phyloP scores from a whole-genome alignment of 345 rosid genomes.

The Erodium maritimum region DNA sequence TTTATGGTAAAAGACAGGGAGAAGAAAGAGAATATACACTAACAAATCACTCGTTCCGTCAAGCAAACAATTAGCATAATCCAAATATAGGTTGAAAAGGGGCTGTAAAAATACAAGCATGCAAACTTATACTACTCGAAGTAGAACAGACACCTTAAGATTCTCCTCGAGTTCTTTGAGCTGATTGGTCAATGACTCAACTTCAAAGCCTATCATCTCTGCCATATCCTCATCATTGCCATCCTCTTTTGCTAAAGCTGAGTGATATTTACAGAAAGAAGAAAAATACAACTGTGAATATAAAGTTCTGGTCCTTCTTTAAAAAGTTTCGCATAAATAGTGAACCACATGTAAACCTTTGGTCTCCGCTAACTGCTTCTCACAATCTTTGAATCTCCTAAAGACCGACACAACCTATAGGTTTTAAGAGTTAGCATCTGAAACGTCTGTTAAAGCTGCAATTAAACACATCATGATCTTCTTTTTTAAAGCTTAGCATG shows the following conservation, averaged over 20 bases:
- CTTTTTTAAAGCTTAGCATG: neutral
- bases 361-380: conserved; percentile 63
- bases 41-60: neutral
- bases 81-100: too few species aligned
- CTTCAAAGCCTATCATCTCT: conserved; percentile 78
- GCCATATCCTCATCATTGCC: conserved; percentile 83
- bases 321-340: neutral
- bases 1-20: neutral
- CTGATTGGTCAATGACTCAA: conserved; percentile 50
- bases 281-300: conserved; percentile 1
- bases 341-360: conserved; percentile 36
- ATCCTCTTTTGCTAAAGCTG: conserved; percentile 68
- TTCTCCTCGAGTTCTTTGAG: conserved; percentile 66
- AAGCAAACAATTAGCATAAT: neutral
- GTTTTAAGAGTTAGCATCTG: conserved; percentile 5
- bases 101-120: neutral
- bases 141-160: conserved; percentile 47
- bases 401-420: conserved; percentile 59
- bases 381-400: conserved; percentile 73
- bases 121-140: neutral
- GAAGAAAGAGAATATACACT: neutral
- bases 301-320: neutral
- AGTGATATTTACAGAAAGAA: neutral
- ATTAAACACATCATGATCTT: neutral
- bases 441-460: conserved; percentile 3